phyloP scores from a whole-genome alignment of 331 rosid species.

The Telfairia occidentalis region DNA sequence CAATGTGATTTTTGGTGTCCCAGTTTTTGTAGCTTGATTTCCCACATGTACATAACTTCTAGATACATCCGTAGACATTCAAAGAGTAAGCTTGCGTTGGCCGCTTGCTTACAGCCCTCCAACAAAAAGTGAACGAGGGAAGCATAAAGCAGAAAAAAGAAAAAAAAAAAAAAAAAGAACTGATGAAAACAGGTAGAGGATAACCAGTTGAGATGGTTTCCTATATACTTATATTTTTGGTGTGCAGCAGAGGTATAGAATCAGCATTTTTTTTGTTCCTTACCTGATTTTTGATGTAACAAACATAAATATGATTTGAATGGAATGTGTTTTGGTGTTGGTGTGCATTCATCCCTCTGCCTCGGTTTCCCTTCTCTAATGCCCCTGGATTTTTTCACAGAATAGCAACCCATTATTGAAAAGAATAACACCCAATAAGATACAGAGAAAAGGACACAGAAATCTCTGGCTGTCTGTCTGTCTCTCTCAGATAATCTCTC shows the following conservation, averaged over 20 bases:
- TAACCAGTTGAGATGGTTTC: conserved; percentile 48
- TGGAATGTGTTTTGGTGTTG: conserved; percentile 73
- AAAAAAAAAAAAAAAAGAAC: conserved; percentile 6
- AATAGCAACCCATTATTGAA: not conserved
- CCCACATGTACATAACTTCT: conserved; percentile 60
- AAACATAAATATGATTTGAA: conserved; percentile 55
- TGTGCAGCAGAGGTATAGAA: conserved; percentile 77
- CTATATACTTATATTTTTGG: conserved; percentile 34
- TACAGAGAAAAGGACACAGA: not conserved
- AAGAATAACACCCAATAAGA: not conserved
- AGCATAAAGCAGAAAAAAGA: not conserved
- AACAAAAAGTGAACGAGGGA: conserved; percentile 38
- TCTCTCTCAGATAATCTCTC: not conserved
- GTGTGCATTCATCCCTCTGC: conserved; percentile 47
- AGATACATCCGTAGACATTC: conserved; percentile 38
- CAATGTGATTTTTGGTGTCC: conserved; percentile 47
- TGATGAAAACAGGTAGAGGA: conserved; percentile 21
- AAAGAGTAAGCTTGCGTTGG: conserved; percentile 77
- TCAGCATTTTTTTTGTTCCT: conserved; percentile 24
- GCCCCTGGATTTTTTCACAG: conserved; percentile 13
- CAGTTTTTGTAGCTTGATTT: conserved; percentile 61
- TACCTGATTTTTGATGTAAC: conserved; percentile 56
- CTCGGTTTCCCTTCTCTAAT: conserved; percentile 13
- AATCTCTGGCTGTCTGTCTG: not conserved
- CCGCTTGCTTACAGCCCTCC: conserved; percentile 48